Conservation (phyloP, 345 rosid genomes). For the Hypericum androsaemum region DNA sequence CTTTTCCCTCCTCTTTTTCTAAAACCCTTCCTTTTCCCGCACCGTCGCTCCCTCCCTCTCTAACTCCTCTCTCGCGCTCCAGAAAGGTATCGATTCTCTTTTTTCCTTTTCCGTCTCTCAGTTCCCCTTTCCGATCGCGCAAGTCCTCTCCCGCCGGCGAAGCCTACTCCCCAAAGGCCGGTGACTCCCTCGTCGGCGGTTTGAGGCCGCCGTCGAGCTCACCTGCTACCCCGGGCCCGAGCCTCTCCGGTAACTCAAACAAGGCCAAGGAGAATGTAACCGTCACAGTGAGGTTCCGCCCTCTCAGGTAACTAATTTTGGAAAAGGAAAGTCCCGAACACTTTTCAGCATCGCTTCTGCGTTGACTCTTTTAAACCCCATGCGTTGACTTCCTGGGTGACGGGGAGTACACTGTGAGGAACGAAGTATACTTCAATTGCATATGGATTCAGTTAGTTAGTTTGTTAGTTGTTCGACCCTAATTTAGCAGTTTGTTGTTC, state of each 20-base stretch:
- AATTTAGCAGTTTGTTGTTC: too few species aligned
- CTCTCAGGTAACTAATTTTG: constrained; percentile 54
- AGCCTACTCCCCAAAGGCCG: constrained; percentile 28
- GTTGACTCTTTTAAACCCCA: neutral
- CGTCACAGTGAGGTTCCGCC: constrained; percentile 36
- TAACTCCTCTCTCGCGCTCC: too few species aligned
- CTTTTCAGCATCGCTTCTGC: neutral
- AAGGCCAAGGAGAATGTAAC: constrained; percentile 64
- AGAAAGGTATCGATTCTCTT: too few species aligned
- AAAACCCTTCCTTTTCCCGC: too few species aligned
- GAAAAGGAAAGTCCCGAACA: too few species aligned
- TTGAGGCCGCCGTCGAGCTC: constrained; percentile 40
- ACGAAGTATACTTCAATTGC: constrained; percentile 59
- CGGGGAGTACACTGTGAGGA: constrained; percentile 59
- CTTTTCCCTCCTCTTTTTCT: too few species aligned
- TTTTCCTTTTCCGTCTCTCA: too few species aligned
- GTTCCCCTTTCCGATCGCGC: constrained; percentile 79
- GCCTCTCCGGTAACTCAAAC: constrained; percentile 12
- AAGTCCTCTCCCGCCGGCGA: constrained; percentile 36
- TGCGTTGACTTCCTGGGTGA: constrained; percentile 35
- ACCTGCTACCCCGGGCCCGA: constrained; percentile 17
- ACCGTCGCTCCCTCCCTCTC: too few species aligned
- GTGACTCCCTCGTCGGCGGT: constrained; percentile 33
- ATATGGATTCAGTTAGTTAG: constrained; percentile 63
- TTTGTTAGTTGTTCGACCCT: neutral